Conservation (phyloP, 768 basidiomycete genomes). For the Lactarius sp. region DNA sequence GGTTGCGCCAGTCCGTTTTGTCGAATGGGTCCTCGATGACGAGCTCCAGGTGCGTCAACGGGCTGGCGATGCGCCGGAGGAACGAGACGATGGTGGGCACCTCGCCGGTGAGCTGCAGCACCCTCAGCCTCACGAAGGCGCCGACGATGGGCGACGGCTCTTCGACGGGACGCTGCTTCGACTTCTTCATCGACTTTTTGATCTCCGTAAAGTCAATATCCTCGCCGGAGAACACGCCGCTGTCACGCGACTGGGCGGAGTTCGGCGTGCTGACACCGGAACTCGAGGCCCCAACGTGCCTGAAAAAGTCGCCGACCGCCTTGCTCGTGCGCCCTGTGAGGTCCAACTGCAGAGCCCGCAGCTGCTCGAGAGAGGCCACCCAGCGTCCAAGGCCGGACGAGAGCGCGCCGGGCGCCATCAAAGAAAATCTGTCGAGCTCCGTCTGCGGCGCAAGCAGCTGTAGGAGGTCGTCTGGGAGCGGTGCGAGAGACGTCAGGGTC, state of each 20-base stretch:
- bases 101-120: slow-evolving; percentile 65
- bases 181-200: slow-evolving; percentile 60
- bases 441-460: slow-evolving; percentile 58
- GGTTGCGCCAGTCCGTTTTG: slow-evolving; percentile 68
- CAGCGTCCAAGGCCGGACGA: slow-evolving; percentile 67
- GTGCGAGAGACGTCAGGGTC: slow-evolving; percentile 63
- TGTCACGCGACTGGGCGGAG: slow-evolving; percentile 64
- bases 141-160: slow-evolving; percentile 43
- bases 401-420: slow-evolving; percentile 73
- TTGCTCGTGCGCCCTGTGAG: slow-evolving; percentile 61
- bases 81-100: slow-evolving; percentile 67
- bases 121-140: slow-evolving; percentile 54
- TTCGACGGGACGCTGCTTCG: slow-evolving; percentile 43
- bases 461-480: slow-evolving; percentile 66
- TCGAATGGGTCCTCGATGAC: slow-evolving; percentile 77
- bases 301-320: slow-evolving; percentile 79
- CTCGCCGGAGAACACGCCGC: slow-evolving; percentile 72
- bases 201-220: slow-evolving; percentile 74
- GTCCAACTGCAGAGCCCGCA: slow-evolving; percentile 65
- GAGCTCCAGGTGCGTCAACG: slow-evolving; percentile 65
- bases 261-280: slow-evolving; percentile 70
- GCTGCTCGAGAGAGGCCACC: slow-evolving; percentile 57
- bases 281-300: slow-evolving; percentile 49
- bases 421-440: slow-evolving; percentile 52
- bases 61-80: slow-evolving; percentile 60